phyloP scores from a whole-genome alignment of 225 moss, liverwort and hornwort genomes.

The Sphagnum contortum region DNA sequence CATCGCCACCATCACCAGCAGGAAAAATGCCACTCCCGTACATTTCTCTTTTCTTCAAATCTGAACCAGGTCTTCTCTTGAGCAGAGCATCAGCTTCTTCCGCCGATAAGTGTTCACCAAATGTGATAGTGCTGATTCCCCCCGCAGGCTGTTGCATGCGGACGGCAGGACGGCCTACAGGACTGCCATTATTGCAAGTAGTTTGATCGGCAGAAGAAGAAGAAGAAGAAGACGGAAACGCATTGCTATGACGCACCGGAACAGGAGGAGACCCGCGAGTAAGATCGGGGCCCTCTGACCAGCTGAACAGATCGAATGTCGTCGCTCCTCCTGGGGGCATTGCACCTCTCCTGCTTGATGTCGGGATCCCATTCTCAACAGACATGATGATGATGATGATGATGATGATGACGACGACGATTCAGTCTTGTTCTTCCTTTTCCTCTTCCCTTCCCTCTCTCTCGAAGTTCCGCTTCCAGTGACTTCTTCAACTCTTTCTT shows the following conservation, averaged over 20 bases:
- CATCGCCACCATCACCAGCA: constrained; percentile 46
- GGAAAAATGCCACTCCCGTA: constrained; percentile 85
- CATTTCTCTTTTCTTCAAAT: constrained; percentile 85
- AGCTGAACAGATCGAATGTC: constrained; percentile 86
- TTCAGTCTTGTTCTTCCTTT: too few relatives aligned
- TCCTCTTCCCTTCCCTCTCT: too few relatives aligned
- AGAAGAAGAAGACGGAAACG: constrained; percentile 10
- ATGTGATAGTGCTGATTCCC: constrained; percentile 64
- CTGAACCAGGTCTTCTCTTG: constrained; percentile 35
- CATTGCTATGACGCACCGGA: constrained; percentile 51
- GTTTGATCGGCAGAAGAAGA: constrained; percentile 38
- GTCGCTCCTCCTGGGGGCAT: constrained; percentile 87
- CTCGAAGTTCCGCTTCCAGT: too few relatives aligned
- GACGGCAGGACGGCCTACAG: constrained; percentile 50
- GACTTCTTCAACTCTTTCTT: too few relatives aligned
- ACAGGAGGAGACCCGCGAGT: constrained; percentile 22
- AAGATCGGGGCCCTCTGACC: constrained; percentile 57
- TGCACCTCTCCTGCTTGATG: constrained; percentile 58
- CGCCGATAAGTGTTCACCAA: constrained; percentile 57
- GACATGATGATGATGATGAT: constrained; percentile 34
- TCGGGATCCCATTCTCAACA: constrained; percentile 46
- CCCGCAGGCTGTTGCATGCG: constrained; percentile 91
- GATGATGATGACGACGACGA: too few relatives aligned
- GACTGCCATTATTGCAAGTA: constrained; percentile 24
- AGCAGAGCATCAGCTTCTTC: constrained; percentile 66